Evolutionary conservation across 441 rosid genomes (phyloP).

Genomic region (Daphne laureola): DNA sequence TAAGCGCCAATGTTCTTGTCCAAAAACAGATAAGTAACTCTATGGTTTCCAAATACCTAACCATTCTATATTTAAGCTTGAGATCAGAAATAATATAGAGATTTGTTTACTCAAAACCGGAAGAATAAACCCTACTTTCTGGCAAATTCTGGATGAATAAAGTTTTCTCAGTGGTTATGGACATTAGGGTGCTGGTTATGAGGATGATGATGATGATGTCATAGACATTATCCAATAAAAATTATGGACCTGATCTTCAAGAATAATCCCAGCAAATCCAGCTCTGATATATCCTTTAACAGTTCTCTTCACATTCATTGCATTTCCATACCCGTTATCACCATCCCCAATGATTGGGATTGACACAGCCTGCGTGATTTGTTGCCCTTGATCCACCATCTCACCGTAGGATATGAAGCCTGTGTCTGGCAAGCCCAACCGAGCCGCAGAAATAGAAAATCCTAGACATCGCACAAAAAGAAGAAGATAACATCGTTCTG

Average conservation of each 20-base stretch:
- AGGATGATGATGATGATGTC: too few relatives aligned
- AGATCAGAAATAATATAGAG: too few relatives aligned
- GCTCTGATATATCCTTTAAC: conserved; percentile 75
- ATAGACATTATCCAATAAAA: too few relatives aligned
- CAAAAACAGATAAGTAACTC: too few relatives aligned
- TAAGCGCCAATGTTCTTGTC: too few relatives aligned
- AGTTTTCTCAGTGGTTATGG: too few relatives aligned
- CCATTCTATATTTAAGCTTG: too few relatives aligned
- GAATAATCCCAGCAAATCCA: conserved; percentile 85
- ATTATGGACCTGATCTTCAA: conserved; percentile 71
- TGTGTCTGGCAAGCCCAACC: conserved; percentile 74
- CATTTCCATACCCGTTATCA: conserved; percentile 82
- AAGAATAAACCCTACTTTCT: too few relatives aligned
- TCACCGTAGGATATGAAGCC: conserved; percentile 84
- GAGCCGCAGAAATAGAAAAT: conserved; percentile 79
- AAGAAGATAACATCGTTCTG: neutral
- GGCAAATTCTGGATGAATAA: too few relatives aligned
- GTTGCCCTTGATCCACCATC: conserved; percentile 87
- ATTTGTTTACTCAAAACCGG: too few relatives aligned
- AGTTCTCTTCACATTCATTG: conserved; percentile 86
- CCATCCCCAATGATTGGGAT: conserved; percentile 90
- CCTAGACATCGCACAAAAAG: conserved; percentile 31
- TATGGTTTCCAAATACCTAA: too few relatives aligned
- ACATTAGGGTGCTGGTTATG: too few relatives aligned
- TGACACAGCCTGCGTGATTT: conserved; percentile 63